Evolutionary conservation across 176 grass and related monocot genomes (phyloP).

Genomic region (Carex cristatella): DNA sequence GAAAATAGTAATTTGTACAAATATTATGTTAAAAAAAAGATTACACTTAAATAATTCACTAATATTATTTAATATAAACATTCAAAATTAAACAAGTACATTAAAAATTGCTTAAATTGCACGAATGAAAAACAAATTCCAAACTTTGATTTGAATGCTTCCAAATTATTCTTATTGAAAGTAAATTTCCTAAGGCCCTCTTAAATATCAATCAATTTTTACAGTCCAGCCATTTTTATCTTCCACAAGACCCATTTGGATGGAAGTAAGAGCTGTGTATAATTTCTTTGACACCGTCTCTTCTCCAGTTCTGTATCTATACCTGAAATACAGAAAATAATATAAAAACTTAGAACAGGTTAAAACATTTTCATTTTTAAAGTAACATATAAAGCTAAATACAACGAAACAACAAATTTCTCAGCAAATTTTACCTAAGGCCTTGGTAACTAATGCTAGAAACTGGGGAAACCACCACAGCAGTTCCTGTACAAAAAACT

Average conservation of each 20-base stretch:
- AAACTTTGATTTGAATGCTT: too few relatives aligned
- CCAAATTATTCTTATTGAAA: background rate
- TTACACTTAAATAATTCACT: too few relatives aligned
- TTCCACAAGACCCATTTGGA: constrained; percentile 72
- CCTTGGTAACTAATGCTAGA: constrained; percentile 50
- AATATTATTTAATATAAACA: too few relatives aligned
- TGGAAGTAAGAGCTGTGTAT: constrained; percentile 55
- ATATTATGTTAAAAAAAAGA: too few relatives aligned
- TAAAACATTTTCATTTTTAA: background rate
- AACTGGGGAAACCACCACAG: constrained; percentile 68
- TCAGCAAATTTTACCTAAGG: constrained; percentile 29
- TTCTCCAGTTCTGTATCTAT: constrained; percentile 54
- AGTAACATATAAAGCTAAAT: background rate
- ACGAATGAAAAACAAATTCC: too few relatives aligned
- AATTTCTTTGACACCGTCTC: constrained; percentile 46
- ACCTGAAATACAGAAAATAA: constrained; percentile 31
- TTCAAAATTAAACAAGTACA: too few relatives aligned
- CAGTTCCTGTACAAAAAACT: constrained; percentile 94
- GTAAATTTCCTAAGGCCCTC: background rate
- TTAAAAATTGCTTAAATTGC: too few relatives aligned
- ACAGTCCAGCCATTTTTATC: constrained; percentile 74
- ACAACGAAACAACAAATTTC: background rate
- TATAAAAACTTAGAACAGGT: background rate
- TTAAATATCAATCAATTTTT: constrained; percentile 32
- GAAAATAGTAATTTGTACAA: too few relatives aligned